phyloP scores from a whole-genome alignment of 2,329 filamentous ascomycete genomes.

The Aspergillaceae sp. region DNA sequence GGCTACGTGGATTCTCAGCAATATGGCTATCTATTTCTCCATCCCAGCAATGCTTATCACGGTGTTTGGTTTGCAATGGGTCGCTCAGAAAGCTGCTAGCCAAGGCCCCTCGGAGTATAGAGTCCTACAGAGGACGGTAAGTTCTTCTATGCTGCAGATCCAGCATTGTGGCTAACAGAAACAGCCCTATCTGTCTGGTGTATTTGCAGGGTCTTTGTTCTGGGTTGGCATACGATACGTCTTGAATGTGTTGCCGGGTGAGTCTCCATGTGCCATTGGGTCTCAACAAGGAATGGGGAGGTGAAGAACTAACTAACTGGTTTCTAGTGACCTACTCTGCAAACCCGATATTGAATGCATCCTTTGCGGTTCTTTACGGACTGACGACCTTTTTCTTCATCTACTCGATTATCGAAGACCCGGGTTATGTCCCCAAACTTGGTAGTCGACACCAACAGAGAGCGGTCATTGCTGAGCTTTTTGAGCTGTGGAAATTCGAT shows the following conservation, averaged over 20 bases:
- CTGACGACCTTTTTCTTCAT: slow-evolving; percentile 80
- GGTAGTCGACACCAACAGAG: slow-evolving; percentile 85
- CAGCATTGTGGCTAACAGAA: neutral
- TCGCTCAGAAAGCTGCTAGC: slow-evolving; percentile 66
- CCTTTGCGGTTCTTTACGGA: slow-evolving; percentile 57
- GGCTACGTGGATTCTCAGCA: slow-evolving; percentile 62
- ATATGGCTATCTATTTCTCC: slow-evolving; percentile 64
- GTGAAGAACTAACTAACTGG: neutral
- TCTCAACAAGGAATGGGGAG: neutral
- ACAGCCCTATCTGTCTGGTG: slow-evolving; percentile 83
- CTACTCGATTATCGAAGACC: slow-evolving; percentile 76
- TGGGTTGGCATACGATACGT: slow-evolving; percentile 71
- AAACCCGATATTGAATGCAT: slow-evolving; percentile 67
- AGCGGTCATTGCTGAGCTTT: slow-evolving; percentile 75
- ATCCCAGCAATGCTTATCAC: slow-evolving; percentile 61
- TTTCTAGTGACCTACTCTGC: slow-evolving; percentile 53
- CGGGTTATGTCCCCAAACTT: slow-evolving; percentile 86
- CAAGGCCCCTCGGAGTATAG: slow-evolving; percentile 85
- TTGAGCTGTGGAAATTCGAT: slow-evolving; percentile 81
- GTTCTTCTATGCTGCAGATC: slow-evolving; percentile 15
- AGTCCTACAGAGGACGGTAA: slow-evolving; percentile 76
- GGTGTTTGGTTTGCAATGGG: slow-evolving; percentile 62
- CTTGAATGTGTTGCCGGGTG: slow-evolving; percentile 63
- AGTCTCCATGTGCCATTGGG: slow-evolving; percentile 17
- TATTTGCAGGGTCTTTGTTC: slow-evolving; percentile 82